These are phyloP conservation scores for Cladosporium sp. DNA, from an alignment of 2,329 filamentous ascomycete genomes.

Conservation along the genomic window DNA sequence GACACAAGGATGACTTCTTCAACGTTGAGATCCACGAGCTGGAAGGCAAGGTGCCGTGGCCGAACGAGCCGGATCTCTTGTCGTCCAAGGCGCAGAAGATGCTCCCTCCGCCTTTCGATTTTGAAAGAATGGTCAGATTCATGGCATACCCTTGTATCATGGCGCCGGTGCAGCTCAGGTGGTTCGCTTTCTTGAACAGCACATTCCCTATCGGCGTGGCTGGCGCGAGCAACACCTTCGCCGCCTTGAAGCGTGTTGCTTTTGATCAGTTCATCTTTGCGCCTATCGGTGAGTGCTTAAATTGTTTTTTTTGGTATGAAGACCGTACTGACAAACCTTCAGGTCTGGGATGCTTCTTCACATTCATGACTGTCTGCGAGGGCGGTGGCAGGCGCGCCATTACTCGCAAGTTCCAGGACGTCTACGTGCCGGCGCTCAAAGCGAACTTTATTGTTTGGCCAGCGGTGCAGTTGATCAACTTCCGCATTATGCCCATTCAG, in stretches of 20 bases:
- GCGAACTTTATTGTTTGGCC: conserved; percentile 97
- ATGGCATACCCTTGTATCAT: conserved; percentile 98
- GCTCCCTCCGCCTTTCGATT: conserved; percentile 85
- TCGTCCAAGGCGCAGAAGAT: conserved; percentile 54
- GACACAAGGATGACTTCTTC: conserved; percentile 66
- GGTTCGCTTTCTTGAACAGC: conserved; percentile 83
- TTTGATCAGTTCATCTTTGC: conserved; percentile 94
- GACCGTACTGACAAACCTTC: conserved; percentile 16
- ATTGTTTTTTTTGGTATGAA: background rate
- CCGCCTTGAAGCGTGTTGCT: conserved; percentile 85
- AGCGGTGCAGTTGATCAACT: conserved; percentile 93
- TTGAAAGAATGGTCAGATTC: conserved; percentile 89
- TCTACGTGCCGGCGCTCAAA: conserved; percentile 91
- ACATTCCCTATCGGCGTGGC: conserved; percentile 74
- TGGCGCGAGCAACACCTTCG: conserved; percentile 55
- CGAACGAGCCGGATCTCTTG: conserved; percentile 64
- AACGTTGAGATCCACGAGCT: conserved; percentile 89
- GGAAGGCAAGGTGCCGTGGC: conserved; percentile 73
- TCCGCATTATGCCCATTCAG: conserved; percentile 89
- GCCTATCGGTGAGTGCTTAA: conserved; percentile 48
- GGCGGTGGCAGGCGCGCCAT: conserved; percentile 83
- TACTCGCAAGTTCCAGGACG: conserved; percentile 81
- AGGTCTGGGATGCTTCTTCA: conserved; percentile 86
- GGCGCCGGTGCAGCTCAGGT: conserved; percentile 92
- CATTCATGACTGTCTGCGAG: conserved; percentile 93